Base-by-base conservation (phyloP, 148 eudicot genomes). In the Rhododendron vialii region DNA sequence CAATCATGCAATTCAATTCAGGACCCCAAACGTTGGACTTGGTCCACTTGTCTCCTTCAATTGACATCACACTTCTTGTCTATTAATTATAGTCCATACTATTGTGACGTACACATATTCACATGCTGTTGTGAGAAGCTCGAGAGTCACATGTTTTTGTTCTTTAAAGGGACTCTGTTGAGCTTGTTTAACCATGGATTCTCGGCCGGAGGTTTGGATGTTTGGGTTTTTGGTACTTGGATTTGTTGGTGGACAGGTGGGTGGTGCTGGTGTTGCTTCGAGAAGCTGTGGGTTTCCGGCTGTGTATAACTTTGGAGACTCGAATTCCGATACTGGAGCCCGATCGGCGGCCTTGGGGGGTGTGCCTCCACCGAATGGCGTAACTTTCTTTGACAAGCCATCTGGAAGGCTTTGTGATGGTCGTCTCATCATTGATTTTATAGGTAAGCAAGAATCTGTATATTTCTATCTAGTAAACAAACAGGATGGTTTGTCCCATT, bases 301-400 rank as follows among this genome's bases (percentile, higher is more conserved):
- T 6, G 36, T 86, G 9, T 86, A 65, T 67, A 86, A 86, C 63
- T 86, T 86, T 35, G 87, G 87, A 1, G 87, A 86, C 87, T 86
- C 87, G 3, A 86, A 86, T 86, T 86, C 87, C 7, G 87, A 86
- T 2, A 86, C 87, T 0, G 87, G 87, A 33, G 78, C 84, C 0
- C 4, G 7, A 7, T 81, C 84, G 18, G 87, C 80, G 1, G 69
- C 80, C 36, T 47, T 86, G 2, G 50, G 50, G 7, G 84, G 0
- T 7, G n/a, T 75, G 11, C n/a, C 13, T 4, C 79, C 79, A 20
- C 79, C 79, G 20, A 35, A 35, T 7, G 79, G 79, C 47, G 3
- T 75, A 20, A 75, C 79, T 75, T 35, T 71, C 76, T 71, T 75
- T 75, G 47, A 10, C 13, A 75, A 75, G 12, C 45, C 45, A 8